Conservation (phyloP, 768 basidiomycete genomes). For the Trametes cubensis region DNA sequence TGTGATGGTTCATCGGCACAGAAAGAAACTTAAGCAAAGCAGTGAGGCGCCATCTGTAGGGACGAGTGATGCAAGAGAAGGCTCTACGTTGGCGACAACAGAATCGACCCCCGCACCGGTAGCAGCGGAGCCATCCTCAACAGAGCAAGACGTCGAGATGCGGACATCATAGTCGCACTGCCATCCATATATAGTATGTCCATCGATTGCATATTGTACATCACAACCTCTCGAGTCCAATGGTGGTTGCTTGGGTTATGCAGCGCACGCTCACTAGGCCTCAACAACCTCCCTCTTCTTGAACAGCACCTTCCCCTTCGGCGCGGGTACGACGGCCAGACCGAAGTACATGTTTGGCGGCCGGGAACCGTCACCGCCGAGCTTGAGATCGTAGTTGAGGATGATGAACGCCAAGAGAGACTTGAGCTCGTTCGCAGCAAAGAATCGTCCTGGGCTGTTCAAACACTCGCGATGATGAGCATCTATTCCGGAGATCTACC, state of each 20-base stretch:
- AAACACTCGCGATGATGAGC: background rate
- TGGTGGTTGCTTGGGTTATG: no score
- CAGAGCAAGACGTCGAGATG: slow-evolving; percentile 18
- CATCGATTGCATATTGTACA: background rate
- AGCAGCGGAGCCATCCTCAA: background rate
- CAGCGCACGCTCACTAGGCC: background rate
- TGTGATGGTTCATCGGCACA: slow-evolving; percentile 50
- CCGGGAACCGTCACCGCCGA: slow-evolving; percentile 28
- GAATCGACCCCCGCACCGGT: background rate
- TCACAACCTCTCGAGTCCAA: background rate
- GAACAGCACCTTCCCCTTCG: slow-evolving; percentile 29
- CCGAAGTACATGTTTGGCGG: slow-evolving; percentile 30
- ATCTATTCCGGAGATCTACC: no score
- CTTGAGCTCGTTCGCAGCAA: slow-evolving; percentile 38
- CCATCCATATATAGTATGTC: background rate
- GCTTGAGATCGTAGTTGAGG: slow-evolving; percentile 35
- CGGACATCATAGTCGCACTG: slow-evolving; percentile 13
- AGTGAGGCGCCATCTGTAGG: slow-evolving; percentile 6
- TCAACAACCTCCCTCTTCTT: slow-evolving; percentile 17
- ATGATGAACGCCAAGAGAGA: slow-evolving; percentile 36
- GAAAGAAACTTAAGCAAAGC: slow-evolving; percentile 41
- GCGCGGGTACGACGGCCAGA: slow-evolving; percentile 25
- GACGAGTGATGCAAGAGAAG: background rate
- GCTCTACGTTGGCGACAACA: slow-evolving; percentile 1
- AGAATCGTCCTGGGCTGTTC: slow-evolving; percentile 39